Evolutionary conservation across 768 basidiomycete species (phyloP), one percentile per base, ranked within the genome.

Genomic region (Lactarius trivialis): DNA sequence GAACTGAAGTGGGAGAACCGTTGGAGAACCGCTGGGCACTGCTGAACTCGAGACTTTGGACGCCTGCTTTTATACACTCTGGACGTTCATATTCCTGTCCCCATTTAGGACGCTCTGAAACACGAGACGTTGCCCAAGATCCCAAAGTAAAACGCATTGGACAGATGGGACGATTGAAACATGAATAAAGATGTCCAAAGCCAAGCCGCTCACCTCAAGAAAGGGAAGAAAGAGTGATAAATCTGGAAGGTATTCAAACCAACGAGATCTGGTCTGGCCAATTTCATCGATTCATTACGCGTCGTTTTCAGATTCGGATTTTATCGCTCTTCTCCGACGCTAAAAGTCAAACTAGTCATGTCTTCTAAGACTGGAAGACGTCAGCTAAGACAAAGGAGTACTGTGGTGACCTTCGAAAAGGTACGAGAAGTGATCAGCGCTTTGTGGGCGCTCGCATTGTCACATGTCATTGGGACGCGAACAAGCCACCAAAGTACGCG

Each of bases 11-110:
- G 7, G 52, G 53, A 57, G 21, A 56, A 57, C 60, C 56, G 56
- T 39, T 58, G 61, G 56, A 33, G 57, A 59, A 63, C 62, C 62
- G 52, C 28, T 39, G 57, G 62, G 57, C 55, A 63, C 62, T 63
- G 62, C 30, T 26, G 52, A 59, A 55, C 53, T 49, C 28, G 37
- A 21, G 56, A 28, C 36, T 0, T 54, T 5, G 17, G 14, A 26
- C 28, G 7, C 56, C 37, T 43, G 7, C 26, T 32, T 59, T 59
- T 63, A 63, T 63, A 55, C 57, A 33, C n/a, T 7, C 17, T 36
- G 41, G 12, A 48, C 49, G 8, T 32, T 58, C 26, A 43, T 8
- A 49, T 63, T 63, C 61, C 52, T 49, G 32, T 49, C 24, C 32
- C 36, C 56, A 28, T 30, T 8, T 54, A 33, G 5, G 51, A 41